A percentile compares a stretch with the other conserved stretches of the same genome.
Conservation (phyloP, 2,329 filamentous ascomycete species). For the Keithomyces neogunnii region DNA sequence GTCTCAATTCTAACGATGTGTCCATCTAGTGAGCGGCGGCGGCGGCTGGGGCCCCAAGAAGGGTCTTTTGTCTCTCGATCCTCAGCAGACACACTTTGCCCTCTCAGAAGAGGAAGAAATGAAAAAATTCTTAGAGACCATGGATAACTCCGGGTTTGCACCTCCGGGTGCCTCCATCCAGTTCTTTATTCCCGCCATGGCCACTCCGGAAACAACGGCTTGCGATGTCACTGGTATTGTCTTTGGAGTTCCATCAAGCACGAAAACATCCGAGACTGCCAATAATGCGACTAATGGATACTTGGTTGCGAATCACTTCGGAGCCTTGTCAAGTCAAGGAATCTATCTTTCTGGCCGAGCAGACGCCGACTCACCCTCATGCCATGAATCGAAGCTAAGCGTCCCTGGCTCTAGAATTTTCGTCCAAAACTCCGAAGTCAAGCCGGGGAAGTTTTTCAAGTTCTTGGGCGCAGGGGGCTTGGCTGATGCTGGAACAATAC, state of each 20-base stretch:
- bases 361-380: slow-evolving; percentile 4
- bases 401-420: slow-evolving; percentile 25
- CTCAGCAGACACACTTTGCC: slow-evolving; percentile 46
- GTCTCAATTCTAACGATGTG: not conserved
- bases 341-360: slow-evolving; percentile 38
- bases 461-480: slow-evolving; percentile 4
- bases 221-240: slow-evolving; percentile 13
- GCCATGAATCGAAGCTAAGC: slow-evolving; percentile 22
- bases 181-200: slow-evolving; percentile 45
- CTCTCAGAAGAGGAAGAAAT: slow-evolving; percentile 41
- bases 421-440: slow-evolving; percentile 5
- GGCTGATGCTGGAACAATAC: slow-evolving; percentile 9
- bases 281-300: not conserved
- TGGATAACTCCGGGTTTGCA: slow-evolving; percentile 43
- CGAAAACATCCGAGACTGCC: slow-evolving; percentile 6
- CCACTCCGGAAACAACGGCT: slow-evolving; percentile 15
- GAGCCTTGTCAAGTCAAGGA: slow-evolving; percentile 53
- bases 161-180: slow-evolving; percentile 57
- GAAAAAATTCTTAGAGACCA: slow-evolving; percentile 42
- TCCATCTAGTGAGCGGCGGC: slow-evolving; percentile 57
- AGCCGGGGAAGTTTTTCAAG: slow-evolving; percentile 1
- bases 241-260: slow-evolving; percentile 24
- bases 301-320: slow-evolving; percentile 39
- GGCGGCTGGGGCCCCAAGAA: slow-evolving; percentile 79
- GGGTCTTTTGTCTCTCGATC: slow-evolving; percentile 70